Conservation (phyloP, 257 asterid species). For the Fraxinus anomala region DNA sequence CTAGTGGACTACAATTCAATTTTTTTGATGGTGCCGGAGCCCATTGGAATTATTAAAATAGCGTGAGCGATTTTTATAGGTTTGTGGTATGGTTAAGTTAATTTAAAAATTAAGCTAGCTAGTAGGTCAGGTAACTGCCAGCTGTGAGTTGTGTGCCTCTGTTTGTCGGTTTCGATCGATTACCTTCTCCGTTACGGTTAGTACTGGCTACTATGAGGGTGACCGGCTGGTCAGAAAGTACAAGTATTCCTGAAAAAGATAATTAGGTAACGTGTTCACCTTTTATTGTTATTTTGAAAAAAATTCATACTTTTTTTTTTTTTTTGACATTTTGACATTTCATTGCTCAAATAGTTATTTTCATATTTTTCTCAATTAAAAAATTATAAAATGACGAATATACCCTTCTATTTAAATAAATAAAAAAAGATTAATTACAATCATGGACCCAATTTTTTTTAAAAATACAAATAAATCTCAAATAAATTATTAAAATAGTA, state of each 20-base stretch:
- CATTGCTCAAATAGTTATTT: too few species aligned
- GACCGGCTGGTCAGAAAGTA: constrained; percentile 12
- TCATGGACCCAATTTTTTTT: too few species aligned
- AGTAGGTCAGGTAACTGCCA: constrained; percentile 25
- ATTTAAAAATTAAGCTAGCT: neutral
- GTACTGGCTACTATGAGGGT: neutral
- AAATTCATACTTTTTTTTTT: too few species aligned
- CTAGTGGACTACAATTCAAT: constrained; percentile 9
- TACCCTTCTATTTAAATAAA: too few species aligned
- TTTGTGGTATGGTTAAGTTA: neutral
- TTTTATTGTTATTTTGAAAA: too few species aligned
- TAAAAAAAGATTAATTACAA: too few species aligned
- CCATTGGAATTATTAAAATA: neutral
- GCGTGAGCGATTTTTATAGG: neutral
- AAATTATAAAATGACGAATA: too few species aligned
- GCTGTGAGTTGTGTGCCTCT: constrained; percentile 12
- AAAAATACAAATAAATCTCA: too few species aligned
- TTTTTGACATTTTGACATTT: too few species aligned
- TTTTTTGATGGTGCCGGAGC: neutral
- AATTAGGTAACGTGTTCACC: too few species aligned
- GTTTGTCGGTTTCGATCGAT: constrained; percentile 15
- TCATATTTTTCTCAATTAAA: too few species aligned
- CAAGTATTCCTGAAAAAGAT: neutral
- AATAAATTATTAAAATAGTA: too few species aligned
- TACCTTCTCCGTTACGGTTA: constrained; percentile 14